Conservation (phyloP, 768 basidiomycete species). For the Collybia nuda region DNA sequence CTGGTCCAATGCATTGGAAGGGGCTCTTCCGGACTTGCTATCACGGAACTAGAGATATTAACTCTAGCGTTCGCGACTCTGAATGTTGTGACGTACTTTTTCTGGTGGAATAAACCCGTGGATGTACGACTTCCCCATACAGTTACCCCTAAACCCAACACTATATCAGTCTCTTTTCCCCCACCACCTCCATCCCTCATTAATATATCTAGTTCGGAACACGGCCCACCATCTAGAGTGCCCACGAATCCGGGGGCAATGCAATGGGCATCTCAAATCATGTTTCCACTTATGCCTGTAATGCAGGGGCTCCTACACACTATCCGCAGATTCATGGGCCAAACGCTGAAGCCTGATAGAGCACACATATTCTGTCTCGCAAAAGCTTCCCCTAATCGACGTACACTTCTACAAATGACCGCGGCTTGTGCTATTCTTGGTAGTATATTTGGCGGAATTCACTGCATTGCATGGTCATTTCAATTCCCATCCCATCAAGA, state of each 20-base stretch:
- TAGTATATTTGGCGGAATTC: not conserved
- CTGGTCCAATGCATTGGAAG: conserved; percentile 24
- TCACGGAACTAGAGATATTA: conserved; percentile 27
- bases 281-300: not conserved
- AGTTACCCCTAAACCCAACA: not conserved
- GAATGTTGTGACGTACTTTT: conserved; percentile 23
- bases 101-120: conserved; percentile 34
- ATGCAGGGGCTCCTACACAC: not conserved
- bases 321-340: not conserved
- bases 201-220: not conserved
- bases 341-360: not conserved
- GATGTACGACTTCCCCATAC: conserved; percentile 4
- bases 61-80: conserved; percentile 25
- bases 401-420: not conserved
- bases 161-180: not conserved
- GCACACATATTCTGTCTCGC: not conserved
- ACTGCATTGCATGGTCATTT: conserved; percentile 4
- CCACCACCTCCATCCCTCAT: not conserved
- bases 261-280: not conserved
- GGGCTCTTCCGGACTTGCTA: conserved; percentile 6
- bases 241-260: not conserved
- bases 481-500: not conserved
- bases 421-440: not conserved
- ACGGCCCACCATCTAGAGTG: not conserved
- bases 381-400: not conserved